Evolutionary conservation across 345 rosid species (phyloP).

Genomic region (Combretum micranthum): DNA sequence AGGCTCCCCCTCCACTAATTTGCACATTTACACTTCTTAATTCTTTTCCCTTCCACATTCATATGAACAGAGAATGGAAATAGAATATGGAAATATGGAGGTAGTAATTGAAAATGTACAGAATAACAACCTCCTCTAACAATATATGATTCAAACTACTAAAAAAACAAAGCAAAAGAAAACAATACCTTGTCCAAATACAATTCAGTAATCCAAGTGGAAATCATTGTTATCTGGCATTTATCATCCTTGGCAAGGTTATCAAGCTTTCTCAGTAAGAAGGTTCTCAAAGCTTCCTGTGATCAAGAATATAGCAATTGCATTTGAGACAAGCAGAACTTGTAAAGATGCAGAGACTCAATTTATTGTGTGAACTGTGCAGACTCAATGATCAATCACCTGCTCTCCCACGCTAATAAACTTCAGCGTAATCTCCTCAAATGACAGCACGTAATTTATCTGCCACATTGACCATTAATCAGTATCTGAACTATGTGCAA

Average conservation of each 20-base stretch:
- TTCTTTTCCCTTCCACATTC: too few species aligned
- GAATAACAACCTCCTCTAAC: not conserved
- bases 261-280: slow-evolving; percentile 90
- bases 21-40: too few species aligned
- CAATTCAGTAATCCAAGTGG: slow-evolving; percentile 97
- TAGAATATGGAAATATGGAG: too few species aligned
- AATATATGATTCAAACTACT: not conserved
- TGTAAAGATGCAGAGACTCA: too few species aligned
- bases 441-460: slow-evolving; percentile 78
- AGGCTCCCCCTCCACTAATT: too few species aligned
- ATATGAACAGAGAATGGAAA: too few species aligned
- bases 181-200: slow-evolving; percentile 90
- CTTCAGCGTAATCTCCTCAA: slow-evolving; percentile 95
- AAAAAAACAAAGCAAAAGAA: slow-evolving; percentile 19
- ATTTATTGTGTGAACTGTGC: not conserved
- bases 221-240: slow-evolving; percentile 97
- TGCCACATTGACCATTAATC: slow-evolving; percentile 32
- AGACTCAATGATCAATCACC: slow-evolving; percentile 30
- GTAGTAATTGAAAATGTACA: not conserved
- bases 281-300: slow-evolving; percentile 98
- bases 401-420: slow-evolving; percentile 76
- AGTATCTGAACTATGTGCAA: slow-evolving; percentile 2
- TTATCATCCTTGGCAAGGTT: slow-evolving; percentile 84
- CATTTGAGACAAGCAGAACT: too few species aligned
- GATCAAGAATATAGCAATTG: slow-evolving; percentile 14